These are phyloP conservation scores for Sporothrix brasiliensis DNA, from an alignment of 2,329 filamentous ascomycete species.

Conservation along the genomic window DNA sequence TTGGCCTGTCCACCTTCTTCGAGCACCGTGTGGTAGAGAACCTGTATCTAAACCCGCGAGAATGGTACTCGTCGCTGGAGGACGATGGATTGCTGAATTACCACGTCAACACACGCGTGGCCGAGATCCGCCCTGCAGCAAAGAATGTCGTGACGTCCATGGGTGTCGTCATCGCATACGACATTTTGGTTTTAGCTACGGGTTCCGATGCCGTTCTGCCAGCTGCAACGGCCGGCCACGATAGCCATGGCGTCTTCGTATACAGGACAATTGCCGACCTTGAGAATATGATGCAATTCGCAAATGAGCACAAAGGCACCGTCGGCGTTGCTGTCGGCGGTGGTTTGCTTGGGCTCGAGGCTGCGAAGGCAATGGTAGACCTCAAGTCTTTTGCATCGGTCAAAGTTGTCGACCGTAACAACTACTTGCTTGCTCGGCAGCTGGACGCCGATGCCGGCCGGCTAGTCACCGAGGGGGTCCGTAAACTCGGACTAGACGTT, in stretches of 20 bases:
- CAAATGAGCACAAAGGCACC: constrained; percentile 63
- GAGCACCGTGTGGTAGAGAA: constrained; percentile 82
- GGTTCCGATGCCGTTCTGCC: constrained; percentile 82
- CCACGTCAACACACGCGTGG: constrained; percentile 72
- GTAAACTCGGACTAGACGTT: constrained; percentile 76
- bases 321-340: constrained; percentile 80
- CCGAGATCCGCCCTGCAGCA: constrained; percentile 62
- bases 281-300: constrained; percentile 73
- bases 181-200: constrained; percentile 80
- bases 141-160: constrained; percentile 69
- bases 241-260: constrained; percentile 83
- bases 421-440: constrained; percentile 81
- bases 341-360: constrained; percentile 82
- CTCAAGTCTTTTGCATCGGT: constrained; percentile 73
- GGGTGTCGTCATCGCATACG: constrained; percentile 72
- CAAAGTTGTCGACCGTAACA: constrained; percentile 77
- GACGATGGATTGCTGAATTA: constrained; percentile 71
- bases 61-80: constrained; percentile 72
- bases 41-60: constrained; percentile 80
- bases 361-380: constrained; percentile 90
- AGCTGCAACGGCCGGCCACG: constrained; percentile 70
- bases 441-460: constrained; percentile 78
- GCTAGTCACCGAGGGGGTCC: constrained; percentile 81
- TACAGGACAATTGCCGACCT: constrained; percentile 86
- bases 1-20: constrained; percentile 87